A percentile compares a stretch with the other conserved stretches of the same genome.
Conservation (phyloP, 2,329 filamentous ascomycete genomes). For the Phialophora tarda region DNA sequence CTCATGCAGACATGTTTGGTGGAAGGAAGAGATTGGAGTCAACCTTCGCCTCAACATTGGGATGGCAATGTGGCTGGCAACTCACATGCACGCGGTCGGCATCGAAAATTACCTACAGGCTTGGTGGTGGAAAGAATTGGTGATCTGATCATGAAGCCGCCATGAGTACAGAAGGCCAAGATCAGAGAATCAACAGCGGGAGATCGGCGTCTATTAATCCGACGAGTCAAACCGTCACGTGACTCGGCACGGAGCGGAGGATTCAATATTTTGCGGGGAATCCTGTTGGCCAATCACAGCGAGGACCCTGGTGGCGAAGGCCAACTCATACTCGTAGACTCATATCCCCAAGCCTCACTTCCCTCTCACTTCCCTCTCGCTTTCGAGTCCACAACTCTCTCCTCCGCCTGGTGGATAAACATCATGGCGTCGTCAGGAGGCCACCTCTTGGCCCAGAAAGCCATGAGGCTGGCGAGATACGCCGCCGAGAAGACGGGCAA, state of each 20-base stretch:
- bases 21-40: too few relatives aligned
- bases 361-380: constrained; percentile 43
- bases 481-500: constrained; percentile 55
- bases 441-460: constrained; percentile 57
- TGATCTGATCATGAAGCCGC: too few relatives aligned
- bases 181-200: too few relatives aligned
- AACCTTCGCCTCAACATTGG: too few relatives aligned
- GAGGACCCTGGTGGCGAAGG: constrained; percentile 10
- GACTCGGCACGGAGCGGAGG: constrained; percentile 2
- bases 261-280: constrained; percentile 5
- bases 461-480: constrained; percentile 55
- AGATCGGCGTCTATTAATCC: background rate
- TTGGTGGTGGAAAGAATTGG: too few relatives aligned
- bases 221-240: background rate
- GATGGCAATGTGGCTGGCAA: too few relatives aligned
- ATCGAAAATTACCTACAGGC: too few relatives aligned
- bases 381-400: constrained; percentile 12
- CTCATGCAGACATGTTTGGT: too few relatives aligned
- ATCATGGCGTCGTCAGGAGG: constrained; percentile 56
- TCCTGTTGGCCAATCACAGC: background rate
- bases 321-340: background rate
- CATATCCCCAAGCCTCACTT: constrained; percentile 1
- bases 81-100: too few relatives aligned
- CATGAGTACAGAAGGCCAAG: too few relatives aligned
- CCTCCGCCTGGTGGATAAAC: constrained; percentile 37